Base-by-base conservation (phyloP, 371 early-diverging fungal genomes). In the Blakeslea trispora region DNA sequence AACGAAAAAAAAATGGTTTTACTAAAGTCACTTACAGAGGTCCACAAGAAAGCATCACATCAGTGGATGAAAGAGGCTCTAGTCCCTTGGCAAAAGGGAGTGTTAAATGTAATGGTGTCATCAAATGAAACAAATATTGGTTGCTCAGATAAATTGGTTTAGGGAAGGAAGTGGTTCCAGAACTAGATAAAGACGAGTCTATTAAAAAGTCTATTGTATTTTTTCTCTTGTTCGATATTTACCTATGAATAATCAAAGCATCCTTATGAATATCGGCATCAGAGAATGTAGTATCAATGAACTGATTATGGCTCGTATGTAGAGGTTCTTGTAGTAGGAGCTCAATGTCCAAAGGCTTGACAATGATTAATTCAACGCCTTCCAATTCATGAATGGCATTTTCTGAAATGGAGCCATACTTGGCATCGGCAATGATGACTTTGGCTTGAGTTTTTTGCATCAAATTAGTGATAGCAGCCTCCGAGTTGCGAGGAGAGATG, bases 401-500 rank as follows among this genome's bases (percentile, higher is more conserved):
- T 13, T 59, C n/a, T 9, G 63, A 60, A 15, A 66, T 37, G 1
- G 24, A 14, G 4, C 39, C 39, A 46, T 68, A 72, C 24, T 69
- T 69, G 15, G 46, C 24, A 14, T 51, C 57, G 2, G 66, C 37
- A 13, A 68, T 19, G 0, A 69, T 14, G 6, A 52, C 11, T 15
- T 60, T 48, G 14, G 64, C 32, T 8, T 61, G 22, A 0, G 72
- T 67, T 18, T 69, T 68, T 10, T 59, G 49, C n/a, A 72, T 19
- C 1, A 75, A 39, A 22, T 64, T 46, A 11, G 55, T 55, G 2
- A 63, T 47, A 13, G 68, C 72, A 37, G 66, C 52, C 46, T 63
- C 62, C 5, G 72, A 69, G 28, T 75, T 75, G 18, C 70, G 65
- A 13, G 72, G 61, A 17, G 70, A 72, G 10, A 75, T 35, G 1